Base-by-base conservation (phyloP, 345 rosid genomes). In the Camelina sativa region DNA sequence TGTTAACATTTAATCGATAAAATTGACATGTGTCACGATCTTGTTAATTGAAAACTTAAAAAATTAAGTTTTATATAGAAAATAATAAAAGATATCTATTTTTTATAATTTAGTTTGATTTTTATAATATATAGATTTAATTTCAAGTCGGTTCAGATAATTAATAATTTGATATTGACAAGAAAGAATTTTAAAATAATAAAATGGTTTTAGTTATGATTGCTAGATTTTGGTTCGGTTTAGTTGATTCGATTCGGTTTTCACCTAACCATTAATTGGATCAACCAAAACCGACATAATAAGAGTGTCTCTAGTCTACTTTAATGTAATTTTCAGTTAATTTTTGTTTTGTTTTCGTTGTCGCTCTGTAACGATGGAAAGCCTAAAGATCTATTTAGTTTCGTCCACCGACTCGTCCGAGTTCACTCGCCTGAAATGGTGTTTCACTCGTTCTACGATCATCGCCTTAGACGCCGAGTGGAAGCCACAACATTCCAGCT, bases 401-500 rank as follows among this genome's bases (percentile, higher is more conserved):
- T 48, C 85, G 0, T 75, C 87, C 53, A 72, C 83, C 60, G 89
- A 88, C 73, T 88, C 94, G 50, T 43, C 86, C 83, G 97, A 89
- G 92, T 91, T 91, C 85, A 65, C 82, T 69, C 88, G 57, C 67
- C 71, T 91, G 15, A 82, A 85, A 60, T 78, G 76, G 73, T 34
- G 83, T 52, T 73, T 91, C 63, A 68, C 86, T 83, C 86, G 81
- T 58, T 86, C 90, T 47, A 81, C 91, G 6, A 13, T 89, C 84
- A 75, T 93, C 62, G 96, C 80, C 0, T 87, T 91, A 69, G 98
- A 93, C 72, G 98, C 95, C 15, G 98, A 93, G 53, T 93, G 98
- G 98, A 91, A 88, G 71, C 97, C 97, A 4, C 57, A 62, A 23
- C 83, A 82, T 35, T 69, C 77, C 11, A 86, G 28, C 16, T 75